Evolutionary conservation across 163 green algal genomes (phyloP), one percentile per base, ranked within the genome.

Genomic region (Botryococcus braunii): DNA sequence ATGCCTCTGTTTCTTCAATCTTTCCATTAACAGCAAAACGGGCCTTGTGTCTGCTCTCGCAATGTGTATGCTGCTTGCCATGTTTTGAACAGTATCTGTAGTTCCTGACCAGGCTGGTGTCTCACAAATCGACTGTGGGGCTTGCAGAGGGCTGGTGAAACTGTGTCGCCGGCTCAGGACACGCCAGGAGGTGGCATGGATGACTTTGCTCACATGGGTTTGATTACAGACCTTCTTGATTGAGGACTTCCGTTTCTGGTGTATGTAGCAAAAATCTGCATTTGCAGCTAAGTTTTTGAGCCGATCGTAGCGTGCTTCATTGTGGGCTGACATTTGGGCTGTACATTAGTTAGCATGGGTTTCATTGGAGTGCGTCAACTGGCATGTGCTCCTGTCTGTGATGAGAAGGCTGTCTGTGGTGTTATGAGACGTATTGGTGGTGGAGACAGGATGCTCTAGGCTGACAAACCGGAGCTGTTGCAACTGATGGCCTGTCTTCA

Each of bases 191-290:
- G n/a, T n/a, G 86, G 83, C 0, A 70, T 94, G 68, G 91, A 97
- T 63, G 92, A 95, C 73, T 97, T 97, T 81, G 83, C 88, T 1
- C 92, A 97, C 79, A 92, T 97, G 79, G 82, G 83, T 13, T 83
- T 97, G 43, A 97, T 97, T 62, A 89, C 85, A n/a, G 88, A 97
- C 66, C 76, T 97, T 69, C 80, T 97, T 1, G 90, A 96, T 43
- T 92, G 69, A 80, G n/a, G 8, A 29, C 27, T 1, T 64, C n/a
- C 34, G 4, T 2, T 17, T 3, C 50, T 60, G 50, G 9, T 38
- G 50, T 38, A 27, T 60, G 50, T 2, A 27, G 1, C 1, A 38
- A 38, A 38, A 6, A 3, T 11, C 50, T 17, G 50, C 50, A 11
- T 38, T 31, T 13, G 17, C 11, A n/a, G 50, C 50, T 31, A 60